Evolutionary conservation across 2,329 filamentous ascomycete genomes (phyloP).

Genomic region (Trichophyton rubrum): DNA sequence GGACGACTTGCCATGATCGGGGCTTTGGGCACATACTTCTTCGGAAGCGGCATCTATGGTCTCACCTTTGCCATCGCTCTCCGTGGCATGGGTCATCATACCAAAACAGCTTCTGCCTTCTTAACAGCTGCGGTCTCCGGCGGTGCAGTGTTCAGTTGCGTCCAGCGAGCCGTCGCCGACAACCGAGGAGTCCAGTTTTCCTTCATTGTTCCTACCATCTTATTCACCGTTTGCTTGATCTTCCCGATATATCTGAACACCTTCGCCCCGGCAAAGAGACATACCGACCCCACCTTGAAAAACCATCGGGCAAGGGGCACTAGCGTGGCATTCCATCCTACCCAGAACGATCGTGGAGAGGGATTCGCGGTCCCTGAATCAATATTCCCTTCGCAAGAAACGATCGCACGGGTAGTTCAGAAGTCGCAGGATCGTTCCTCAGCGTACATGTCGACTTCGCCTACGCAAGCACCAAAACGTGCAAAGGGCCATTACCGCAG

Average conservation of each 20-base stretch:
- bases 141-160: slow-evolving; percentile 44
- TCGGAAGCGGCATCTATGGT: slow-evolving; percentile 49
- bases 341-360: background rate
- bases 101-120: slow-evolving; percentile 43
- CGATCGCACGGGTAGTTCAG: background rate
- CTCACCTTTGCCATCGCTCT: slow-evolving; percentile 47
- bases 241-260: slow-evolving; percentile 45
- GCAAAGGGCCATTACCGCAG: background rate
- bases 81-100: slow-evolving; percentile 46
- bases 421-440: background rate
- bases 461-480: background rate
- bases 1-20: slow-evolving; percentile 36
- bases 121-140: slow-evolving; percentile 44
- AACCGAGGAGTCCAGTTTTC: slow-evolving; percentile 34
- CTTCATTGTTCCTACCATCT: slow-evolving; percentile 42
- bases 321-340: background rate
- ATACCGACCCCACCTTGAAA: slow-evolving; percentile 36
- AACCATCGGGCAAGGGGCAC: background rate
- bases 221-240: slow-evolving; percentile 39
- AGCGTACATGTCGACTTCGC: background rate
- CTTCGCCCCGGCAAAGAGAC: slow-evolving; percentile 34
- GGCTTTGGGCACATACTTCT: slow-evolving; percentile 44
- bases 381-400: background rate
- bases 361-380: background rate
- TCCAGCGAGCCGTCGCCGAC: slow-evolving; percentile 37